phyloP scores from a whole-genome alignment of 148 eudicot species.

The Silene latifolia region DNA sequence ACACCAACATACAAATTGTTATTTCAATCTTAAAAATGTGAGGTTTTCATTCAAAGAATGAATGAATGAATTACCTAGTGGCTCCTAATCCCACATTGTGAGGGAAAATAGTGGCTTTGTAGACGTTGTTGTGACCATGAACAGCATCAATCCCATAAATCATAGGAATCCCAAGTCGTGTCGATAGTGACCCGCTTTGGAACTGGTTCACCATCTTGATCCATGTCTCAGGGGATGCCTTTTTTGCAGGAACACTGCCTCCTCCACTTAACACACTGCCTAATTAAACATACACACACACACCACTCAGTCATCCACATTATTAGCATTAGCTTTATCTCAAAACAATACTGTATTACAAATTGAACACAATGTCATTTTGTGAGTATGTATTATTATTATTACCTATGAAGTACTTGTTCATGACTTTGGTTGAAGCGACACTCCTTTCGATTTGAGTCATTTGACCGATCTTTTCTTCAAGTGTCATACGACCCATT shows the following conservation, averaged over 20 bases:
- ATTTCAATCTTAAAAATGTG: too few relatives aligned
- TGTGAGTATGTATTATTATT: not conserved
- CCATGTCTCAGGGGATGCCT: slow-evolving; percentile 67
- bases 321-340: not conserved
- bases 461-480: slow-evolving; percentile 84
- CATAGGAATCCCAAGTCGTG: slow-evolving; percentile 78
- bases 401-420: slow-evolving; percentile 58
- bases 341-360: not conserved
- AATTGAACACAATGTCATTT: not conserved
- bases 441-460: slow-evolving; percentile 60
- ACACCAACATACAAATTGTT: slow-evolving; percentile 7
- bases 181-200: slow-evolving; percentile 65
- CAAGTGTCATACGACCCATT: slow-evolving; percentile 54
- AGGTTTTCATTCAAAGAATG: too few relatives aligned
- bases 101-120: slow-evolving; percentile 76
- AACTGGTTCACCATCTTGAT: slow-evolving; percentile 72
- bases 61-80: slow-evolving; percentile 48
- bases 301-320: not conserved
- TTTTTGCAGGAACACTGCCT: slow-evolving; percentile 65
- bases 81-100: slow-evolving; percentile 84
- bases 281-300: slow-evolving; percentile 13
- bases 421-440: slow-evolving; percentile 58
- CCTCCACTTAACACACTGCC: slow-evolving; percentile 85
- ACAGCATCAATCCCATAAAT: slow-evolving; percentile 91
- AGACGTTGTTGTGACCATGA: slow-evolving; percentile 74